A percentile compares a stretch with the other conserved stretches of the same genome.
These are phyloP conservation scores for Spathaspora boniae DNA, from an alignment of 805 yeast species.

Conservation along the genomic window DNA sequence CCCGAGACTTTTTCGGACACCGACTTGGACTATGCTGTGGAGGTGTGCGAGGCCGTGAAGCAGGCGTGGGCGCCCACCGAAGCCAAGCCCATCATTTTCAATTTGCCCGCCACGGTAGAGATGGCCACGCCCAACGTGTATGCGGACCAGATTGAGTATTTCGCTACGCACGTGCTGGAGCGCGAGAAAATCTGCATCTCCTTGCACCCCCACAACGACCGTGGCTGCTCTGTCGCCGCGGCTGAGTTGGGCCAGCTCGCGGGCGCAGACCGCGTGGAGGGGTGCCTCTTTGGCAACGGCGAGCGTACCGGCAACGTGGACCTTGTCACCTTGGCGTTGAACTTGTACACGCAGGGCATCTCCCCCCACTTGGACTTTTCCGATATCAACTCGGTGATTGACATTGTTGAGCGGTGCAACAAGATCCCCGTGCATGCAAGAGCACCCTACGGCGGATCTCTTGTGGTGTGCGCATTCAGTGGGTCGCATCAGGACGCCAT, in stretches of 20 bases:
- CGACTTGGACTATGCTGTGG: conserved; percentile 56
- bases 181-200: conserved; percentile 73
- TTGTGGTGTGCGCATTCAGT: conserved; percentile 79
- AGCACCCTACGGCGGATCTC: conserved; percentile 80
- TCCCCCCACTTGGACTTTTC: conserved; percentile 69
- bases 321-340: conserved; percentile 71
- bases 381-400: conserved; percentile 62
- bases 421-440: conserved; percentile 76
- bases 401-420: conserved; percentile 74
- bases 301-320: conserved; percentile 89
- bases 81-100: conserved; percentile 69
- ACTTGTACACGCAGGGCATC: conserved; percentile 76
- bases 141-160: conserved; percentile 83
- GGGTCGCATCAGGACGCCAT: conserved; percentile 91
- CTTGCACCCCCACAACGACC: conserved; percentile 78
- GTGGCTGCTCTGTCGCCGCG: conserved; percentile 90
- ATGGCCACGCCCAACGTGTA: conserved; percentile 77
- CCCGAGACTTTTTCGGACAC: conserved; percentile 81
- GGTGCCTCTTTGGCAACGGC: conserved; percentile 82
- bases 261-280: conserved; percentile 87
- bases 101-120: conserved; percentile 83
- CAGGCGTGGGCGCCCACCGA: conserved; percentile 68
- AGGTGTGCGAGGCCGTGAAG: conserved; percentile 73
- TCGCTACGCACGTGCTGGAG: conserved; percentile 54
- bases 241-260: conserved; percentile 79